Evolutionary conservation across 306 rosid genomes (phyloP), one percentile per base, ranked within the genome.

Genomic region (Inga laurina): DNA sequence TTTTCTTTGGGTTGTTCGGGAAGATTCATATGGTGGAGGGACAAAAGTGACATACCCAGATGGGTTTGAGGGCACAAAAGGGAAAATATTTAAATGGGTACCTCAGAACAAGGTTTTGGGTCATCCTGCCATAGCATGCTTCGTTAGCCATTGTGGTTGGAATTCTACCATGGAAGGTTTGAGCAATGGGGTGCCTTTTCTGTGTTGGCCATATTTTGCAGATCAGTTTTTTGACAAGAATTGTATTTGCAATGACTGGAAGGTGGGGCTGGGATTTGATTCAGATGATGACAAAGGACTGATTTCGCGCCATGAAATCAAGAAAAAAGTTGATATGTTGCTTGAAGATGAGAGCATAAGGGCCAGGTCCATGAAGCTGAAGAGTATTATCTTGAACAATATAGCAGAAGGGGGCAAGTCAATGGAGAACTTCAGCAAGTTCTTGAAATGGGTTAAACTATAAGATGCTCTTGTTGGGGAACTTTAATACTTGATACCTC

Each of bases 321-420:
- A 27, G 59, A 77, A 61, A 32, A 84, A 81, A 34, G 72, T 81
- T 3, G 84, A 87, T 6, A 49, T 77, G 16, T 35, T 87, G 8
- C 79, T 87, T 19, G 39, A 67, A 16, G 77, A 76, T 62, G 78
- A 54, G 72, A 5, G 19, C 3, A 76, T 76, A 15, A 86, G 15
- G 59, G 79, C 21, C 35, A 83, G 83, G 43, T 71, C 74, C 34
- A 27, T 46, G 37, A 41, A 76, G 30, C 37, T 79, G 8, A 83
- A 77, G 65, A 56, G 81, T 62, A 21, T 74, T 5, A 37, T 66
- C 19, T 24, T 48, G 73, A 48, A 22, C 16, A 81, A 11, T 35
- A 6, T 24, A 57, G 70, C 35, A 10, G 84, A 87, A 67, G 83
- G 80, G 7, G 87, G 62, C 8, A 21, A 3, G 4, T 56, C 27